Evolutionary conservation across 2,329 filamentous ascomycete species (phyloP).

Genomic region (Drechslerella dactyloides): DNA sequence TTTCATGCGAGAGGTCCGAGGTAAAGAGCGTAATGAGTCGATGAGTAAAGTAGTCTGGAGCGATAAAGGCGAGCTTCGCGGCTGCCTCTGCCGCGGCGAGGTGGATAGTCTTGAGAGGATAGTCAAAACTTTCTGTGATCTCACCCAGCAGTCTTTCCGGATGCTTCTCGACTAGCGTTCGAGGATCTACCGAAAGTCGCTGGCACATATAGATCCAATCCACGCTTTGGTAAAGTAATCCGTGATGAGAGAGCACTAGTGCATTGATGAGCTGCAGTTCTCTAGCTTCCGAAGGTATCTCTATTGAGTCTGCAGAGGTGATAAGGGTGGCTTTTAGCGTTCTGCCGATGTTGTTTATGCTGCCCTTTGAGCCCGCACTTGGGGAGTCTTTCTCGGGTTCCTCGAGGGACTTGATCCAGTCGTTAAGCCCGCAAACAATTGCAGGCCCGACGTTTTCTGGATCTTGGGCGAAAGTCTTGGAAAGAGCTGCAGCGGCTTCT

Average conservation of each 20-base stretch:
- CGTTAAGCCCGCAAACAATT: conserved; percentile 77
- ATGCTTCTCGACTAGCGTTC: conserved; percentile 71
- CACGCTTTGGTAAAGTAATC: conserved; percentile 68
- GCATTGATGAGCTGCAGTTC: conserved; percentile 73
- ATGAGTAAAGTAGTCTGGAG: conserved; percentile 79
- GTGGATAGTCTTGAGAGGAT: conserved; percentile 42
- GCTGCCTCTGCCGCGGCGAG: conserved; percentile 81
- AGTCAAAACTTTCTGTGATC: conserved; percentile 60
- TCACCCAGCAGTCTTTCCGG: conserved; percentile 71
- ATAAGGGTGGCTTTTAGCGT: conserved; percentile 61
- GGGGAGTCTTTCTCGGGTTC: conserved; percentile 78
- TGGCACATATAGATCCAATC: conserved; percentile 92
- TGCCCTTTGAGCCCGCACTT: conserved; percentile 69
- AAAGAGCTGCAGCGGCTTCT: conserved; percentile 68
- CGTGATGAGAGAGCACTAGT: conserved; percentile 76
- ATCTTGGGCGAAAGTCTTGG: conserved; percentile 68
- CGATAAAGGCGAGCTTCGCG: conserved; percentile 90
- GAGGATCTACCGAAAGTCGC: conserved; percentile 80
- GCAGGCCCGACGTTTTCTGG: conserved; percentile 67
- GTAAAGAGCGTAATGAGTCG: conserved; percentile 76
- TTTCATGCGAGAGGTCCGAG: conserved; percentile 72
- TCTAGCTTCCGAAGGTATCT: conserved; percentile 60
- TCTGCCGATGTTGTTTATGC: conserved; percentile 68
- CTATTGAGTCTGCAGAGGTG: conserved; percentile 9
- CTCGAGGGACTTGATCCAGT: conserved; percentile 73